Evolutionary conservation across 306 rosid genomes (phyloP).

Genomic region (Citrullus colocynthis): DNA sequence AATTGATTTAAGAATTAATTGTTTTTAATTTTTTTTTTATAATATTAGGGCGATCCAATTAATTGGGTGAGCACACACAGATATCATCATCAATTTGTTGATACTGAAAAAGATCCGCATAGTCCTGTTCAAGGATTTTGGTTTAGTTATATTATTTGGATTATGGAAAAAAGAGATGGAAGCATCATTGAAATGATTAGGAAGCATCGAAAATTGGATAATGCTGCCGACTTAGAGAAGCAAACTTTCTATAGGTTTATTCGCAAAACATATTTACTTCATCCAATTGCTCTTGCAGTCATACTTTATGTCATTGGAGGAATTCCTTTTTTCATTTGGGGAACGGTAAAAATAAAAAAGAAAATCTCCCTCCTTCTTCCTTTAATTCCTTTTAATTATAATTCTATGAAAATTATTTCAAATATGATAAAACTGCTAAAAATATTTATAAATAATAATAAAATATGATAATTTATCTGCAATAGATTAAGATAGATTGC

Average conservation of each 20-base stretch:
- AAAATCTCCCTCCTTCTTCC: background rate
- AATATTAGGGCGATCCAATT: conserved; percentile 62
- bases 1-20: background rate
- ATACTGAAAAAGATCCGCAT: conserved; percentile 77
- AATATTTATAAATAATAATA: too few species aligned
- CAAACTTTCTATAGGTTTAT: conserved; percentile 59
- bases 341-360: conserved; percentile 38
- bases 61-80: conserved; percentile 87
- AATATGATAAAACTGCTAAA: too few species aligned
- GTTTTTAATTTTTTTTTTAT: background rate
- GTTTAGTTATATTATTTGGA: conserved; percentile 70
- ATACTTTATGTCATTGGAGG: conserved; percentile 62
- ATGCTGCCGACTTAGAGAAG: conserved; percentile 62
- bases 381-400: background rate
- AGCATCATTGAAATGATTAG: too few species aligned
- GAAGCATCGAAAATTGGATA: conserved; percentile 1
- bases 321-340: conserved; percentile 73
- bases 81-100: conserved; percentile 74
- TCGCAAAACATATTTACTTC: conserved; percentile 43
- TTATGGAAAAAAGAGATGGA: too few species aligned
- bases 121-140: conserved; percentile 74
- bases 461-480: too few species aligned
- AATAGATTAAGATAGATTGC: too few species aligned
- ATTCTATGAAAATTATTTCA: too few species aligned
- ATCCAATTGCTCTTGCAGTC: conserved; percentile 10